phyloP scores from a whole-genome alignment of 2,329 filamentous ascomycete species.

The Sclerotinia trifoliorum region DNA sequence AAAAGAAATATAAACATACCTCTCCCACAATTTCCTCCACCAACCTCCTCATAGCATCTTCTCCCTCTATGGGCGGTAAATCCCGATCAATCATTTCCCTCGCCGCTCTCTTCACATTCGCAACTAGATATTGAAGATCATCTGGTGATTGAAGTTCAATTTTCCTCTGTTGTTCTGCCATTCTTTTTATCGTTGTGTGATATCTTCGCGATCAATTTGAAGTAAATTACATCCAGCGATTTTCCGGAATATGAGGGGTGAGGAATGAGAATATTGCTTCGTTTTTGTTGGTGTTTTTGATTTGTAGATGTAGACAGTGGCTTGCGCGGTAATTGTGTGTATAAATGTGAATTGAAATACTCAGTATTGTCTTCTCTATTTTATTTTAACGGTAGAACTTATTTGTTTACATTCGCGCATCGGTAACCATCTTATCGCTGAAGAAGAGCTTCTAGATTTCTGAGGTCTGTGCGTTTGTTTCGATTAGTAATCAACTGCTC shows the following conservation, averaged over 20 bases:
- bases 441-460: neutral
- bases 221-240: too few species aligned
- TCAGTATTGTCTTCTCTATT: neutral
- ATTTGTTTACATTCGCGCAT: conserved; percentile 1
- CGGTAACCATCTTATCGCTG: neutral
- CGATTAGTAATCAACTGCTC: neutral
- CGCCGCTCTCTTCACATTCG: conserved; percentile 67
- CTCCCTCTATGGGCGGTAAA: conserved; percentile 62
- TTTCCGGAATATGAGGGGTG: too few species aligned
- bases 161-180: conserved; percentile 58
- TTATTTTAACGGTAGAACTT: neutral
- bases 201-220: neutral
- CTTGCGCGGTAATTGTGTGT: neutral
- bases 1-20: conserved; percentile 43
- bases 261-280: neutral
- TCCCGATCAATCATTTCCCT: conserved; percentile 64
- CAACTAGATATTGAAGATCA: conserved; percentile 68
- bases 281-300: neutral
- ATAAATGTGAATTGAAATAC: neutral
- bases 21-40: conserved; percentile 61
- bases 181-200: conserved; percentile 11
- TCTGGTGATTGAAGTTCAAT: conserved; percentile 77
- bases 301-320: neutral
- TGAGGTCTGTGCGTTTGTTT: neutral
- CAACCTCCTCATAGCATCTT: conserved; percentile 57